phyloP scores from a whole-genome alignment of 2,329 filamentous ascomycete genomes.

The Ophiobolus disseminans region DNA sequence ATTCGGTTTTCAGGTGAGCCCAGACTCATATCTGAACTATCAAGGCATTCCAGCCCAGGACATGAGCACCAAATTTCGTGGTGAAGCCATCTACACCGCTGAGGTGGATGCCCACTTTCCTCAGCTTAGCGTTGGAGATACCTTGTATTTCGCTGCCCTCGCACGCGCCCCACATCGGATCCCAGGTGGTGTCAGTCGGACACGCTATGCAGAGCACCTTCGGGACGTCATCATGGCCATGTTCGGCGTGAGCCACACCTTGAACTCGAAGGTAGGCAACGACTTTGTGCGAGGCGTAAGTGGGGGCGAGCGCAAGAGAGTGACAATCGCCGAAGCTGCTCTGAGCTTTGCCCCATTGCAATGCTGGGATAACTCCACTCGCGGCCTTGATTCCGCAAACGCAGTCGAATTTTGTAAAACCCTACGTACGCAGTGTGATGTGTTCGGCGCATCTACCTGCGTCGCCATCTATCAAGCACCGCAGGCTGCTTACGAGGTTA shows the following conservation, averaged over 20 bases:
- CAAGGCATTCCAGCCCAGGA: slow-evolving; percentile 73
- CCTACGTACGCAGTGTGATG: slow-evolving; percentile 57
- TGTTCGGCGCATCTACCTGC: slow-evolving; percentile 57
- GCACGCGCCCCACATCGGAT: slow-evolving; percentile 64
- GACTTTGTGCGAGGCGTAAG: slow-evolving; percentile 74
- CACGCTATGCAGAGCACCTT: slow-evolving; percentile 65
- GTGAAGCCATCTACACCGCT: slow-evolving; percentile 84
- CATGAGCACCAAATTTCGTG: slow-evolving; percentile 77
- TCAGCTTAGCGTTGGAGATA: slow-evolving; percentile 76
- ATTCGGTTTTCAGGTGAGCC: slow-evolving; percentile 75
- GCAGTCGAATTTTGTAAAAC: slow-evolving; percentile 65
- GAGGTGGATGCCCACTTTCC: slow-evolving; percentile 84
- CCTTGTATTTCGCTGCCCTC: slow-evolving; percentile 74
- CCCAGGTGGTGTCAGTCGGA: slow-evolving; percentile 63
- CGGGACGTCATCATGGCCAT: slow-evolving; percentile 75
- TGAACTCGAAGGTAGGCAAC: slow-evolving; percentile 74
- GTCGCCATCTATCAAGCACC: slow-evolving; percentile 66
- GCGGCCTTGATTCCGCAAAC: slow-evolving; percentile 48
- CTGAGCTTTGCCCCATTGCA: slow-evolving; percentile 22
- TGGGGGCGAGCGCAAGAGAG: slow-evolving; percentile 68
- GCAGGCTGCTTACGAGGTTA: slow-evolving; percentile 68
- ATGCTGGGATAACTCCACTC: slow-evolving; percentile 56
- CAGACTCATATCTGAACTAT: slow-evolving; percentile 78
- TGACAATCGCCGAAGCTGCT: slow-evolving; percentile 31
- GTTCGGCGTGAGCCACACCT: slow-evolving; percentile 74